Base-by-base conservation (phyloP, 192 early-diverging fungal species). In the Entomortierella lignicola region DNA sequence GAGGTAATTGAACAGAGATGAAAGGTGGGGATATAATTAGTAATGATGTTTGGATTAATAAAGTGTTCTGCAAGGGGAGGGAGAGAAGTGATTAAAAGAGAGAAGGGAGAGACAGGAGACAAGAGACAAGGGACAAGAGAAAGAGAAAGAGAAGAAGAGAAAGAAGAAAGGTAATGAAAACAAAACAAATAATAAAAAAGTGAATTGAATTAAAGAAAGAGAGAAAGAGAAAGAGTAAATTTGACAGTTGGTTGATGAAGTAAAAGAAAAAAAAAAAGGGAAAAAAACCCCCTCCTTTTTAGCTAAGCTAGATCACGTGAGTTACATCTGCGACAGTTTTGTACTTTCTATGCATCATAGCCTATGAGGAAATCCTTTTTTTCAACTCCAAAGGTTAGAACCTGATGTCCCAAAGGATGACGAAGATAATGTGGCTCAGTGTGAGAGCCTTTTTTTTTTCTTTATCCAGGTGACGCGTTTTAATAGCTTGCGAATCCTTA, bases 181-280 rank as follows among this genome's bases (percentile, higher is more conserved):
- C 25, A 21, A 62, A 11, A 51, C 7, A 31, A 10, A 37, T 7
- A 10, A 37, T 37, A 37, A 10, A 7, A 4, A 10, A 37, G 34
- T 7, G 34, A 37, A 37, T 10, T 7, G 10, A 10, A 37, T 10
- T 7, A 37, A 37, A 4, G 34, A 37, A 37, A 7, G 34, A 37
- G 10, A 7, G 34, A 37, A 37, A 37, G 34, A 37, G 10, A 10
- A 37, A 37, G 10, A 37, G 34, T 10, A 37, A 37, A 37, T 37
- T n/a, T n/a, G n/a, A n/a, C n/a, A n/a, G 34, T 37, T 37, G 34
- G 34, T 37, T 37, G 34, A 10, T 37, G 5, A 4, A 37, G 10
- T n/a, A n/a, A n/a, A n/a, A n/a, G n/a, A n/a, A n/a, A n/a, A 60
- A 59, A 59, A 57, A 57, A 56, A 32, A 56, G 42, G 17, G 15